Evolutionary conservation across 768 basidiomycete genomes (phyloP).

Genomic region (Vishniacozyma victoriae): DNA sequence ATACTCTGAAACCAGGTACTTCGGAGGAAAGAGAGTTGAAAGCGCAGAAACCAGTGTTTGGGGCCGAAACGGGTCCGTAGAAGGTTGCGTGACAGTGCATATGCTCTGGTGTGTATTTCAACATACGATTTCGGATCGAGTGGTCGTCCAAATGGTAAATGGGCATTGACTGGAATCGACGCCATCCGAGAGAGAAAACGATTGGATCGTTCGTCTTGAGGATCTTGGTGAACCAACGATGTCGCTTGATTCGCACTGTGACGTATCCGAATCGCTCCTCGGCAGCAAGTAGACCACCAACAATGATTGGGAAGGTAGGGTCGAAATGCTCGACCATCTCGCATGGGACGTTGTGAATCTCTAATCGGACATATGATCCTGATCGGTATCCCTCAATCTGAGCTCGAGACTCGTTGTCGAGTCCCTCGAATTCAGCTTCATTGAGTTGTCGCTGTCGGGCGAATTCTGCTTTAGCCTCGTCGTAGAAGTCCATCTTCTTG

Average conservation of each 20-base stretch:
- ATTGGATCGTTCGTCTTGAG: slow-evolving; percentile 97
- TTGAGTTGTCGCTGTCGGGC: slow-evolving; percentile 75
- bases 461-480: slow-evolving; percentile 85
- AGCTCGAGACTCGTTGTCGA: slow-evolving; percentile 69
- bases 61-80: slow-evolving; percentile 84
- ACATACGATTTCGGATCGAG: slow-evolving; percentile 95
- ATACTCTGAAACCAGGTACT: slow-evolving; percentile 71
- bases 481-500: slow-evolving; percentile 76
- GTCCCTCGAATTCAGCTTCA: slow-evolving; percentile 71
- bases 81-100: slow-evolving; percentile 99
- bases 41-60: slow-evolving; percentile 95
- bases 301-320: slow-evolving; percentile 78
- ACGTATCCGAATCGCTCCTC: slow-evolving; percentile 91
- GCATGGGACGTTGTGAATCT: slow-evolving; percentile 74
- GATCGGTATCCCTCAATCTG: slow-evolving; percentile 86
- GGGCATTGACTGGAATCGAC: slow-evolving; percentile 89
- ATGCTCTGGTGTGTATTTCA: slow-evolving; percentile 99
- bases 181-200: slow-evolving; percentile 94
- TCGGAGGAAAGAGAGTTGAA: slow-evolving; percentile 77
- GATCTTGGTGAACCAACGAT: slow-evolving; percentile 84
- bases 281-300: slow-evolving; percentile 81
- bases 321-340: slow-evolving; percentile 93
- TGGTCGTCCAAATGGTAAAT: slow-evolving; percentile 97
- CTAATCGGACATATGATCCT: slow-evolving; percentile 87
- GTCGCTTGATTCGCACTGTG: slow-evolving; percentile 91